Evolutionary conservation across 73 alveolate species (phyloP).

Genomic region (Paramecium sonneborni): DNA sequence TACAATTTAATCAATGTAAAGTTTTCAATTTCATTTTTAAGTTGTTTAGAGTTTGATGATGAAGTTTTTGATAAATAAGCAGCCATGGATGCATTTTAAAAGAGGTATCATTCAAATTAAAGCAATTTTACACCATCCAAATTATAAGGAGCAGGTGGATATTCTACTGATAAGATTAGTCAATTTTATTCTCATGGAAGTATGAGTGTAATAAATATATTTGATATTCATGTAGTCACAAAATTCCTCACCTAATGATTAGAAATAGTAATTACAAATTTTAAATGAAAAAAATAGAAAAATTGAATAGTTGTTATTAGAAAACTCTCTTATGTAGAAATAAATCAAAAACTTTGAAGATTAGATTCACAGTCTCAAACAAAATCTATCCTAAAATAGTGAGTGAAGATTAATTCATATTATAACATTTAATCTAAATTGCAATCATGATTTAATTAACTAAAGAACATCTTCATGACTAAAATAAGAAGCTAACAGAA

Average conservation of each 20-base stretch:
- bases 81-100: slow-evolving; percentile 39
- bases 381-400: background rate
- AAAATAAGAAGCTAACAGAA: background rate
- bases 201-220: slow-evolving; percentile 2
- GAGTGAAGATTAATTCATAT: background rate
- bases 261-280: background rate
- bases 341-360: slow-evolving; percentile 20
- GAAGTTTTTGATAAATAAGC: slow-evolving; percentile 49
- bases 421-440: background rate
- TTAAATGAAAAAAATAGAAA: slow-evolving; percentile 49
- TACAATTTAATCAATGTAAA: background rate
- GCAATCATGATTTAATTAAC: background rate
- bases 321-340: background rate
- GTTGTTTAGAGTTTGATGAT: slow-evolving; percentile 9
- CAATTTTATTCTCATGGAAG: slow-evolving; percentile 35
- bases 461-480: slow-evolving; percentile 19
- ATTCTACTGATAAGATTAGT: slow-evolving; percentile 37
- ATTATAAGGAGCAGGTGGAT: background rate
- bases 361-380: background rate
- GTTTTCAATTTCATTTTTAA: background rate
- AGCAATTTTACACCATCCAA: slow-evolving; percentile 32
- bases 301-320: background rate
- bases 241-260: background rate
- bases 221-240: background rate
- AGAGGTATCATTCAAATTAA: background rate